Conservation (phyloP, 2,329 filamentous ascomycete species). For the Pseudogymnoascus sp. region DNA sequence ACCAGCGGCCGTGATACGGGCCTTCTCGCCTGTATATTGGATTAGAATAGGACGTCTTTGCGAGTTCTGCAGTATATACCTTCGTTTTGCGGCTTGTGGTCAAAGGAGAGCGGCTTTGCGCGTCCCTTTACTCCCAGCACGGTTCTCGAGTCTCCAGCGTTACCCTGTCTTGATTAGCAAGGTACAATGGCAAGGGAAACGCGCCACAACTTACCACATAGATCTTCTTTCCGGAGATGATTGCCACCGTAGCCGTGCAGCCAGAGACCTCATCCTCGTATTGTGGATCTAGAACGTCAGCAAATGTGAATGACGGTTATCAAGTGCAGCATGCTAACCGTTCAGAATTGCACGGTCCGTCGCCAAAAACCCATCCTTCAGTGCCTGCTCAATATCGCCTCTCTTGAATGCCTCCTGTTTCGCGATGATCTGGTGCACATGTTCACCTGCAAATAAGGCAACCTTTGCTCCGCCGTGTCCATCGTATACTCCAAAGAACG, state of each 20-base stretch:
- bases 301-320: constrained; percentile 15
- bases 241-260: constrained; percentile 86
- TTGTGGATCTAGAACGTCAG: constrained; percentile 64
- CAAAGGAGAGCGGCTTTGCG: constrained; percentile 96
- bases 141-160: constrained; percentile 90
- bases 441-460: constrained; percentile 81
- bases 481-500: constrained; percentile 97
- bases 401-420: constrained; percentile 92
- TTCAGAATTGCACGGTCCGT: constrained; percentile 93
- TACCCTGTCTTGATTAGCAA: constrained; percentile 56
- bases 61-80: constrained; percentile 41
- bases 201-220: constrained; percentile 66
- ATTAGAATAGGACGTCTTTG: constrained; percentile 12
- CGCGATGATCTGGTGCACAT: constrained; percentile 87
- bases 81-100: constrained; percentile 98
- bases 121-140: constrained; percentile 94
- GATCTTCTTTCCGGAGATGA: constrained; percentile 86
- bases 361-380: constrained; percentile 95
- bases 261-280: constrained; percentile 98
- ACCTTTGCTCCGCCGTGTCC: constrained; percentile 97
- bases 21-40: constrained; percentile 70
- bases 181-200: constrained; percentile 11
- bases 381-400: constrained; percentile 85
- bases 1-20: constrained; percentile 87
- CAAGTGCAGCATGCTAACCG: constrained; percentile 47